Conservation (phyloP, 2,329 filamentous ascomycete genomes). For the Arthroderma sp. region DNA sequence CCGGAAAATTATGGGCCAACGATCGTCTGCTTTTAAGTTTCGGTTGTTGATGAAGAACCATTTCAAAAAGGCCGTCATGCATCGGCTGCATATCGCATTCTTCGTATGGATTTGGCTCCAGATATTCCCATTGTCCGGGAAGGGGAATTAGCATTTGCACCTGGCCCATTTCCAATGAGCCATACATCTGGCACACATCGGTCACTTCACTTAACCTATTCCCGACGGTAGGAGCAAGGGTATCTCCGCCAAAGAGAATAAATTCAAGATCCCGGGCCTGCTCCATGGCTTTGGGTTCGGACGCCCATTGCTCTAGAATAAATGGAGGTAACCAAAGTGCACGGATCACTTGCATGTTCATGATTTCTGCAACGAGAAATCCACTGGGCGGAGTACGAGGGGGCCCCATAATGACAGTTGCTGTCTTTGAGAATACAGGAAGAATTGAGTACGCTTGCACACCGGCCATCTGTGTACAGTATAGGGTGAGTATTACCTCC, state of each 20-base stretch:
- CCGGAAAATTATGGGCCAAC: neutral
- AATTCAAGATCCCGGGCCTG: neutral
- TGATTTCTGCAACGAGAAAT: neutral
- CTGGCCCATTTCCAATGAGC: neutral
- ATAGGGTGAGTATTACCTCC: too few relatives aligned
- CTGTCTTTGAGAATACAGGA: neutral
- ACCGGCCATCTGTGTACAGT: neutral
- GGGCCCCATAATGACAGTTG: neutral
- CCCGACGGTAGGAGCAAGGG: neutral
- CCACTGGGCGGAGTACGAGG: neutral
- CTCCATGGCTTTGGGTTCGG: neutral
- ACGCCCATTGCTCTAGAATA: neutral
- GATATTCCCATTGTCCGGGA: neutral
- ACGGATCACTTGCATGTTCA: neutral
- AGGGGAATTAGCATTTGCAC: neutral
- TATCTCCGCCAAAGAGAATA: neutral
- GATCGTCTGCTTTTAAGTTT: neutral
- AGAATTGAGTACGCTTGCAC: neutral
- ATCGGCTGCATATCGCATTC: neutral
- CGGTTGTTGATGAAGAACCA: neutral
- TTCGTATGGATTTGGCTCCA: neutral
- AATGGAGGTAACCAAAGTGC: neutral
- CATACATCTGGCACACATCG: conserved; percentile 1
- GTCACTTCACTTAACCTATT: neutral
- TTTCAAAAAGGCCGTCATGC: neutral